Base-by-base conservation (phyloP, 1,284 basidiomycete species). In the Vanrija pseudolonga region DNA sequence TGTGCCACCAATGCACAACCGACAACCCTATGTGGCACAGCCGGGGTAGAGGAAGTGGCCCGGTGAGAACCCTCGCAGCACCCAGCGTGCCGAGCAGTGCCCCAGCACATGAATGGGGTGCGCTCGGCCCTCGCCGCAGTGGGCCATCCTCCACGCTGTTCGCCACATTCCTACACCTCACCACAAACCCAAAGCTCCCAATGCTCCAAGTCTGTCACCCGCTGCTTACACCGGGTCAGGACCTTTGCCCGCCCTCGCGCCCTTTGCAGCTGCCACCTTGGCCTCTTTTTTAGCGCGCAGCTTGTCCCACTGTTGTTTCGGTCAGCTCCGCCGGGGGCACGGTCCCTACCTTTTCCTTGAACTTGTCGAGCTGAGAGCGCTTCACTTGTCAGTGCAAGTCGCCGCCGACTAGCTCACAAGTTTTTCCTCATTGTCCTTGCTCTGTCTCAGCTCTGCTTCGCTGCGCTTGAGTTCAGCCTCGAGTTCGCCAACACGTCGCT, bases 231-330 rank as follows among this genome's bases (percentile, higher is more conserved):
- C 32, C 32, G 2, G 32, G 14, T 32, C 32, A 32, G 32, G 32
- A 32, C 32, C 14, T 15, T 12, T 32, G 32, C 32, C 32, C 32
- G 14, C n/a, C 11, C 47, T 14, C 23, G 38, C 47, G 23, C 17
- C n/a, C 28, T 59, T 55, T 2, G 51, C 51, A 3, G 60, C 56
- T 12, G 53, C 57, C 19, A 60, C 82, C 69, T 87, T 90, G 14
- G 86, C 87, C 68, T 89, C 87, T 71, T 89, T 89, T 78, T 92
- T 92, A 55, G 85, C 84, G 71, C 93, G 93, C 59, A 94, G 78
- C 71, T 89, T 90, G 65, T 90, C 88, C 86, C 90, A 92, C 55
- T 88, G 81, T 69, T 87, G 4, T 0, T n/a, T 18, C 14, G 50
- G 39, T 47, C 36, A 48, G 32, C 45, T 28, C 11, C 45, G 19